phyloP scores from a whole-genome alignment of 306 rosid genomes.

The Pyrus pyrifolia region DNA sequence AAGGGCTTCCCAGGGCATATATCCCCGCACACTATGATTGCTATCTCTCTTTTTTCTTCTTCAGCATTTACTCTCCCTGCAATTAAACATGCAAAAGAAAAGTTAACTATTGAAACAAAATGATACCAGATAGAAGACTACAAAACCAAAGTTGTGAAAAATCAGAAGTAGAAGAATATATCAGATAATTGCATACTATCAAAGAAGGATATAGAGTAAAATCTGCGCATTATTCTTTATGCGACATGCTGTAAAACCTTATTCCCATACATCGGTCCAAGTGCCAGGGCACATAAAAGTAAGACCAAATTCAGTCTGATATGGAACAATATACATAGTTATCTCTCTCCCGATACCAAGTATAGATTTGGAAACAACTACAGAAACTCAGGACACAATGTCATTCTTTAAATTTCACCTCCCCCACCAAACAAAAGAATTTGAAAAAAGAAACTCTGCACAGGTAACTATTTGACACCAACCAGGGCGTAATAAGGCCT shows the following conservation, averaged over 20 bases:
- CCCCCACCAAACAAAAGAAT: not conserved
- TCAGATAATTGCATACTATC: not conserved
- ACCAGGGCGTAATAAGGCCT: not conserved
- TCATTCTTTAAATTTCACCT: not conserved
- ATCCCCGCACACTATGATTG: not conserved
- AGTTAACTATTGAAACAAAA: slow-evolving; percentile 1
- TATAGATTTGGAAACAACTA: not conserved
- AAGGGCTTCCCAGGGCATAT: slow-evolving; percentile 12
- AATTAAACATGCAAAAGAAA: not conserved
- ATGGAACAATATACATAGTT: not conserved
- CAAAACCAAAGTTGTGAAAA: not conserved
- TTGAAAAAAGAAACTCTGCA: not conserved
- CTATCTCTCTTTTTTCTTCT: slow-evolving; percentile 1
- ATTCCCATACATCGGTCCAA: not conserved
- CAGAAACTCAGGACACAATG: not conserved
- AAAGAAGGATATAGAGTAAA: not conserved
- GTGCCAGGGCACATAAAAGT: not conserved
- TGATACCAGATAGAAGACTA: not conserved
- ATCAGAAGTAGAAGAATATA: not conserved
- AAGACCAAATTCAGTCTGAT: not conserved
- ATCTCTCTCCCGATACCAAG: not conserved
- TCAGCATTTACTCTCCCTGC: slow-evolving; percentile 15
- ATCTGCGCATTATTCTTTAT: not conserved
- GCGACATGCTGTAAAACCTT: not conserved
- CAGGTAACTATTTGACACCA: not conserved